Percentiles rank a stretch among this genome's conserved stretches.
phyloP scores from a whole-genome alignment of 371 early-diverging fungal species.

The Mucor saturninus region DNA sequence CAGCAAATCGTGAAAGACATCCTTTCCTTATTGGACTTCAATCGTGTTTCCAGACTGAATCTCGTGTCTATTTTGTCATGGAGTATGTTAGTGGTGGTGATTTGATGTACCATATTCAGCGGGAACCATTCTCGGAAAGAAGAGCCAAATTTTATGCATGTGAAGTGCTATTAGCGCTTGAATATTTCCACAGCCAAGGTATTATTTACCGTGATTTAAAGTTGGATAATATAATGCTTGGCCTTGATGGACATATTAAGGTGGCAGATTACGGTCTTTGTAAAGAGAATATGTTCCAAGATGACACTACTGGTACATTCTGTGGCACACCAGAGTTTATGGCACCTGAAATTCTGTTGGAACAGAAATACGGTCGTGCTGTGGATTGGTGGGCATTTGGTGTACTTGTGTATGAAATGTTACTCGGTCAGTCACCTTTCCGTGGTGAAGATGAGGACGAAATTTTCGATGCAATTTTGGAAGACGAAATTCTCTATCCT shows the following conservation, averaged over 20 bases:
- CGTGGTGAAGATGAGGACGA: slow-evolving; percentile 95
- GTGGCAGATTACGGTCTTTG: slow-evolving; percentile 96
- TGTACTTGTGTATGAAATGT: slow-evolving; percentile 94
- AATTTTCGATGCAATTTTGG: slow-evolving; percentile 94
- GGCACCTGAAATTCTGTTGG: slow-evolving; percentile 76
- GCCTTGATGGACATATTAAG: slow-evolving; percentile 95
- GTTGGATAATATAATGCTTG: slow-evolving; percentile 53
- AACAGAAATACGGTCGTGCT: slow-evolving; percentile 81
- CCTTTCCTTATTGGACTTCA: slow-evolving; percentile 98
- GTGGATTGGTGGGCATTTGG: slow-evolving; percentile 97
- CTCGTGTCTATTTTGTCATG: slow-evolving; percentile 98
- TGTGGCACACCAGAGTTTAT: slow-evolving; percentile 94
- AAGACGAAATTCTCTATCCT: slow-evolving; percentile 93
- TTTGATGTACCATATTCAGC: slow-evolving; percentile 97
- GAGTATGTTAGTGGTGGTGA: slow-evolving; percentile 99
- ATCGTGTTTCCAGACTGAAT: slow-evolving; percentile 94
- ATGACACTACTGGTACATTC: slow-evolving; percentile 78
- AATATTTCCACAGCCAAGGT: slow-evolving; percentile 55
- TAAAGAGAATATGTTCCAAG: slow-evolving; percentile 60
- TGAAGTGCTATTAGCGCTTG: slow-evolving; percentile 95
- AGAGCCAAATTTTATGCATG: slow-evolving; percentile 95
- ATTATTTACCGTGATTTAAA: slow-evolving; percentile 60
- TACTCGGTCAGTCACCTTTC: slow-evolving; percentile 94
- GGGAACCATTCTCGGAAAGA: slow-evolving; percentile 83
- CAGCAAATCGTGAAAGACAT: slow-evolving; percentile 88